Evolutionary conservation across 2,329 filamentous ascomycete genomes (phyloP), one percentile per base, ranked within the genome.

Genomic region (Metarhizium sp.): DNA sequence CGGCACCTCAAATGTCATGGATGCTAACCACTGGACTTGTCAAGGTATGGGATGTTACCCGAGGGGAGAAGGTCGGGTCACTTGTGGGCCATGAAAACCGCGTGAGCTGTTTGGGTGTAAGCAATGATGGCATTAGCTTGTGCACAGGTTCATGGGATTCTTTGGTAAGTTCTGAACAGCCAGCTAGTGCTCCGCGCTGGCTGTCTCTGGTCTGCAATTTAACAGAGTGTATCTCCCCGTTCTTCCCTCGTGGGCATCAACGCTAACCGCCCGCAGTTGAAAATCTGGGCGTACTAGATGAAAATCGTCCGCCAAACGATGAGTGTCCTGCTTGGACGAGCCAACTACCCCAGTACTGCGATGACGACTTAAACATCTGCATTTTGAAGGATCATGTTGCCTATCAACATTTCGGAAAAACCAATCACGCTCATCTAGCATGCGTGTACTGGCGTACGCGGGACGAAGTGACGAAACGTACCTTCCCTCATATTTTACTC

Each of bases 101-200:
- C 63, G 94, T 99, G 71, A 97, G 92, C 82, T 99, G 94, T 75
- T 78, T 99, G 69, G 94, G 94, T 63, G 94, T 99, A 65, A 97
- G 92, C 80, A 97, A 97, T 73, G 94, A 99, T 70, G 94, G 92
- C 60, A 96, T 97, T 78, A 97, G 92, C 78, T 80, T 99, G 77
- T 97, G 94, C 83, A 99, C 94, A 68, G 94, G 94, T 73, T 99
- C 94, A 64, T 99, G 94, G 94, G 94, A 99, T 77, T 96, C 94
- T 67, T 82, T 96, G 80, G 94, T 97, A 82, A 77, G 90, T 81
- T 49, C 6, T 46, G 43, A 8, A 46, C 18, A 2, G 43, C 43
- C 6, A 6, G 6, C 7, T 42, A 18, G 40, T 18, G 40, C 14
- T 42, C n/a, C 14, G 40, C 40, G 1, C 40, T 42, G 40, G 13